Evolutionary conservation across 805 yeast genomes (phyloP).

Genomic region (Starmera pachycereana): DNA sequence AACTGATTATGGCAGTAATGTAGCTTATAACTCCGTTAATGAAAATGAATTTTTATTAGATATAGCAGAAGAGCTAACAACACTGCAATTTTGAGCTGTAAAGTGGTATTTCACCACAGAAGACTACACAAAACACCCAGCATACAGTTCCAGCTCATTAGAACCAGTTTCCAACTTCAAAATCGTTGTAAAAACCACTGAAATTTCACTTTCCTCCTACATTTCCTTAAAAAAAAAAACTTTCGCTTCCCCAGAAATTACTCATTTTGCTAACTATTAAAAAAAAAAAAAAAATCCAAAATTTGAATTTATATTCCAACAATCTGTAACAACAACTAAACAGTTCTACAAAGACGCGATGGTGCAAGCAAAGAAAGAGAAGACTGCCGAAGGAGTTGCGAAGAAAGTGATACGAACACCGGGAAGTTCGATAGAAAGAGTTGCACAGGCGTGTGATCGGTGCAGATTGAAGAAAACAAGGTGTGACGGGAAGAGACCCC

Average conservation of each 20-base stretch:
- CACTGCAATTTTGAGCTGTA: no score
- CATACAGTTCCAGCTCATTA: no score
- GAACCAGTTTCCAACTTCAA: background rate
- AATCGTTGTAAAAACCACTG: background rate
- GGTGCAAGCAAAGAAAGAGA: conserved; percentile 1
- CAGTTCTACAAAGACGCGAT: background rate
- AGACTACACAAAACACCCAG: no score
- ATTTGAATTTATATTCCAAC: no score
- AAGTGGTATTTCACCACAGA: no score
- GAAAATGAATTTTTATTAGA: no score
- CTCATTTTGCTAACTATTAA: no score
- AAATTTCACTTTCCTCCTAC: background rate
- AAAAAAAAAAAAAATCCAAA: no score
- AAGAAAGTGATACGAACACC: conserved; percentile 54
- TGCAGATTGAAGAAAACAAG: conserved; percentile 73
- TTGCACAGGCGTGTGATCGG: conserved; percentile 88
- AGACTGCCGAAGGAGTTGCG: background rate
- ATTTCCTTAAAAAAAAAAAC: background rate
- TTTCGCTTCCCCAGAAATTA: conserved; percentile 20
- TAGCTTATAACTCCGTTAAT: no score
- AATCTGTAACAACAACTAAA: no score
- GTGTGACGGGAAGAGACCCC: conserved; percentile 65
- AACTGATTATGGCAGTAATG: no score
- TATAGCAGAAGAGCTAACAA: no score
- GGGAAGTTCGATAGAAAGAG: conserved; percentile 55